Evolutionary conservation across 805 yeast species (phyloP).

Genomic region (Suhomyces sp.): DNA sequence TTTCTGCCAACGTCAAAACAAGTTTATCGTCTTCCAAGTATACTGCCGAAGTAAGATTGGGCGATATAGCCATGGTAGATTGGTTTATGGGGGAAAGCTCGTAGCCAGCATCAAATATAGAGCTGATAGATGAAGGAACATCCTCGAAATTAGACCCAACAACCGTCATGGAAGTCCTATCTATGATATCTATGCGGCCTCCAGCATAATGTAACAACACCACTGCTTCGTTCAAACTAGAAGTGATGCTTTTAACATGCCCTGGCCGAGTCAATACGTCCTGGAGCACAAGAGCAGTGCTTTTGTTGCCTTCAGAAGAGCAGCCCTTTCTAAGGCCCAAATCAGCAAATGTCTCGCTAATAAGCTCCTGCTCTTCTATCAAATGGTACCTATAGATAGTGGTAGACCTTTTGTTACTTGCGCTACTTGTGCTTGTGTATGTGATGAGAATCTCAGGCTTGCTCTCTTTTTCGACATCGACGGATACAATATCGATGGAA

Average conservation of each 20-base stretch:
- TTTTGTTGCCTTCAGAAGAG: conserved; percentile 1
- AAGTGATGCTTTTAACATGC: conserved; percentile 25
- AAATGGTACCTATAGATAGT: conserved; percentile 29
- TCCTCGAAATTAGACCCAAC: conserved; percentile 12
- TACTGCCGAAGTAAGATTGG: conserved; percentile 45
- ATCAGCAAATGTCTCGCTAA: conserved; percentile 30
- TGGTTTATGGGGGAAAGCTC: conserved; percentile 39
- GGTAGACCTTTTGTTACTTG: conserved; percentile 13
- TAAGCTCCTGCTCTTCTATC: conserved; percentile 16
- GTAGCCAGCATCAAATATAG: conserved; percentile 55
- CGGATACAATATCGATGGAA: conserved; percentile 44
- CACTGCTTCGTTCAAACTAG: conserved; percentile 38
- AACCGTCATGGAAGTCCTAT: conserved; percentile 30
- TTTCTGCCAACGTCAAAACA: conserved; percentile 20
- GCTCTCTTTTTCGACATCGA: conserved; percentile 40
- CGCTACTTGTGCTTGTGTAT: conserved; percentile 23
- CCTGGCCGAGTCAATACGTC: conserved; percentile 28
- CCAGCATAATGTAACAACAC: conserved; percentile 38
- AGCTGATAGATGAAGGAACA: conserved; percentile 32
- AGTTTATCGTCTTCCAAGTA: conserved; percentile 18
- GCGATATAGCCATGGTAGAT: conserved; percentile 42
- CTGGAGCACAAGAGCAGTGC: conserved; percentile 19
- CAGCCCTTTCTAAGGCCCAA: conserved; percentile 19
- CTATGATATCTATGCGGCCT: conserved; percentile 47
- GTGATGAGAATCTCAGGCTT: conserved; percentile 46